These are phyloP conservation scores for Penicillium sp. DNA, from an alignment of 2,329 filamentous ascomycete genomes.

Conservation along the genomic window DNA sequence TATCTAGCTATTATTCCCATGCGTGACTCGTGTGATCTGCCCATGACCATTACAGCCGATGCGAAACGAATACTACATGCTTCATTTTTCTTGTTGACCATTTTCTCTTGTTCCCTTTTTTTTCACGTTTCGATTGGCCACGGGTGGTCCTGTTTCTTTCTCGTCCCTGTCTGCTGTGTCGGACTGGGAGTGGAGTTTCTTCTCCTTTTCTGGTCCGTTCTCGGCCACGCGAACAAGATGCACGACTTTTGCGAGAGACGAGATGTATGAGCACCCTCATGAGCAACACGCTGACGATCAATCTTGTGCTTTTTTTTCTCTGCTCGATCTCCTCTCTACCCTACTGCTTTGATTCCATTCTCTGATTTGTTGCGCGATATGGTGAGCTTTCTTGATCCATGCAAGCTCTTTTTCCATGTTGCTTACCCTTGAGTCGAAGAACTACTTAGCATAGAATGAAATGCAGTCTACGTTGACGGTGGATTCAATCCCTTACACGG, in stretches of 20 bases:
- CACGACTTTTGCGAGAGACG: slow-evolving; percentile 16
- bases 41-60: slow-evolving; percentile 38
- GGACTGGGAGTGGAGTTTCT: slow-evolving; percentile 4
- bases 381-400: slow-evolving; percentile 3
- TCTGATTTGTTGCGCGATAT: slow-evolving; percentile 4
- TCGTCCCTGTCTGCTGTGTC: slow-evolving; percentile 12
- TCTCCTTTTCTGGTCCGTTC: slow-evolving; percentile 1
- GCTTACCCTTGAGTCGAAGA: slow-evolving; percentile 4
- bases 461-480: slow-evolving; percentile 24
- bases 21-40: slow-evolving; percentile 37
- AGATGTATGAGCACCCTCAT: slow-evolving; percentile 12
- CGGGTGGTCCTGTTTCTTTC: slow-evolving; percentile 16
- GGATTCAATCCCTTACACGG: not conserved
- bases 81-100: slow-evolving; percentile 10
- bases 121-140: slow-evolving; percentile 13
- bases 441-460: slow-evolving; percentile 23
- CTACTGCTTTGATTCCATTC: slow-evolving; percentile 4
- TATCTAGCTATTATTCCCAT: slow-evolving; percentile 37
- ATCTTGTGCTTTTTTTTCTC: slow-evolving; percentile 5
- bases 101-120: slow-evolving; percentile 1
- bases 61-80: slow-evolving; percentile 32
- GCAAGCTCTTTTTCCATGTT: slow-evolving; percentile 1
- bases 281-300: slow-evolving; percentile 12
- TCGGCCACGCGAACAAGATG: slow-evolving; percentile 14
- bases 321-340: not conserved